Base-by-base conservation (phyloP, 176 grass and related monocot genomes). In the Bromus sterilis region DNA sequence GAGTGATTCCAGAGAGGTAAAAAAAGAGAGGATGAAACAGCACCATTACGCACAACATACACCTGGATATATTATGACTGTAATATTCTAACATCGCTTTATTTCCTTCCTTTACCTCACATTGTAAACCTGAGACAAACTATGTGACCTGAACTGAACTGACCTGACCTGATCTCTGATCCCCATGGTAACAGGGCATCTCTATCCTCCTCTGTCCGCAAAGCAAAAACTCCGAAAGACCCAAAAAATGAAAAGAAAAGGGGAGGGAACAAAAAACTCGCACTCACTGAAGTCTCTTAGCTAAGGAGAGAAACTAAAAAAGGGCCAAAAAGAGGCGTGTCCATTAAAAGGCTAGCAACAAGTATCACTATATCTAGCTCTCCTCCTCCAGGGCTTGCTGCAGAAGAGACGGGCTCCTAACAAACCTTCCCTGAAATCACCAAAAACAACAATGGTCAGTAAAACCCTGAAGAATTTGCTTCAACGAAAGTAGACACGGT, bases 371-470 rank as follows among this genome's bases (percentile, higher is more conserved):
- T 89, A 74, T 81, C 76, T 93, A 91, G 85, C 76, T 88, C 80
- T 96, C 97, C 73, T 91, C 93, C 75, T 99, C 93, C 56, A 96
- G 73, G 44, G 82, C 92, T 77, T 98, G 92, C 60, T 89, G 88
- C 78, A 96, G 89, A 84, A 96, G 87, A 83, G 87, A 99, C 56
- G 97, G 97, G 55, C 93, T 96, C 80, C 91, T 99, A 82, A 96
- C 93, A 89, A 99, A 99, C 76, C 97, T 91, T 21, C 97, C 97
- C 97, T 99, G 91, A 53, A 87, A 83, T 48, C 77, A 77, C 29
- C 29, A 49, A 25, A 73, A 33, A 44, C 9, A 84, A 5, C 76
- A 48, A 66, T 61, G 9, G 25, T 91, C 63, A 94, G 66, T 32
- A 84, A 25, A 25, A 31, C 60, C 37, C 4, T 26, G 6, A 75